Base-by-base conservation (phyloP, 2,329 filamentous ascomycete species). In the Diaporthe humulicola region DNA sequence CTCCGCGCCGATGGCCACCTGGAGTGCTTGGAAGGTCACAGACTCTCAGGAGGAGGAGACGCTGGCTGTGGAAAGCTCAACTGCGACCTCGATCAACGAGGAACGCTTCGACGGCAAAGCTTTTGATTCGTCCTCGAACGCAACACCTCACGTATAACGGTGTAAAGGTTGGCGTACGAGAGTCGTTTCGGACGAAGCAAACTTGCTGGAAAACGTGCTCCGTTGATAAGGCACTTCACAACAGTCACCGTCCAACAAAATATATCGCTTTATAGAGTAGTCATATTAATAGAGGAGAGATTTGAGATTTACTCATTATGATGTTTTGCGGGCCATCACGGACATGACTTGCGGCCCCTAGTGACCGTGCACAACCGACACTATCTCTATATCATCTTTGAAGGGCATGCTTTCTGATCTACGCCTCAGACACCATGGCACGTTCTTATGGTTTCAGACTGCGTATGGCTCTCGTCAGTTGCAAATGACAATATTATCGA, bases 1-100 rank as follows among this genome's bases (percentile, higher is more conserved):
- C 12, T 36, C 61, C 12, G 61, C 61, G 14, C 61, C 61, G 45
- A 67, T 40, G 61, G 61, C 61, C 30, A 67, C 61, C 5, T 67
- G 61, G 61, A 67, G 61, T 30, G 61, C 61, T 5, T 67, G 61
- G 61, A 67, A 67, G 45, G 61, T 67, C 22, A 52, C 42, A 12
- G 61, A 67, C 45, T 67, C 61, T 14, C 61, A 67, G 17, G 61
- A 67, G 22, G 61, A 67, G 61, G 61, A 67, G 30, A 67, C 61
- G 2, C 61, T 67, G 1, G 45, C 61, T 38, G 61, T 67, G 45
- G 45, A 67, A 19, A 22, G 22, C n/a, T 67, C 61, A 17, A 22
- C 30, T 36, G 22, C 61, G 4, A 67, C 45, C 22, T 67, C 61
- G 7, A 25, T 67, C 61, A 38, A 38, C 9, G 45, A 67, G 22